Conservation (phyloP, 2,329 filamentous ascomycete genomes). For the Lecanosticta acicola region DNA sequence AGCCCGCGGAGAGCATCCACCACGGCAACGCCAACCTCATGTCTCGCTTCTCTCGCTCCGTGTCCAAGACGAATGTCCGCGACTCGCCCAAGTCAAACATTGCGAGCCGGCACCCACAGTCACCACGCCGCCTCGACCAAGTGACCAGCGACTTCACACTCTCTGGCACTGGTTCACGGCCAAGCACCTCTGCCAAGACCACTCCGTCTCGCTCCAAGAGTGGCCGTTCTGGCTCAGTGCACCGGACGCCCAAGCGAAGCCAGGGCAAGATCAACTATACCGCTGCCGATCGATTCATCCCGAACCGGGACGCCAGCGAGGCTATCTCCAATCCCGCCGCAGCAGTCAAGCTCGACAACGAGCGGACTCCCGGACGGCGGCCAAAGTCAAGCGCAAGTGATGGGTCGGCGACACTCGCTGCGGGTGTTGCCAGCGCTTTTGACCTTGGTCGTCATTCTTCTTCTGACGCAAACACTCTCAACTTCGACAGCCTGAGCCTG, state of each 20-base stretch:
- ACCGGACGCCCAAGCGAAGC: constrained; percentile 38
- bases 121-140: constrained; percentile 81
- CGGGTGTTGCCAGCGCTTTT: constrained; percentile 61
- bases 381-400: constrained; percentile 67
- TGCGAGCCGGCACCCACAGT: constrained; percentile 58
- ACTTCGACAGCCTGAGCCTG: constrained; percentile 73
- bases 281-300: constrained; percentile 84
- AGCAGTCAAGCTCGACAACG: constrained; percentile 76
- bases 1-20: constrained; percentile 63
- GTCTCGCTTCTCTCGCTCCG: constrained; percentile 67
- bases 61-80: constrained; percentile 62
- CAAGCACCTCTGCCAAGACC: constrained; percentile 40
- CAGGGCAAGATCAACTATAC: constrained; percentile 62
- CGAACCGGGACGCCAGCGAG: constrained; percentile 85
- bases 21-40: constrained; percentile 69
- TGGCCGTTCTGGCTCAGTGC: constrained; percentile 35
- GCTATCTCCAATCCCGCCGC: constrained; percentile 64
- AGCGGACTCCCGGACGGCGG: constrained; percentile 56
- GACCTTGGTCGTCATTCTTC: constrained; percentile 57
- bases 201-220: constrained; percentile 40
- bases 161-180: constrained; percentile 65
- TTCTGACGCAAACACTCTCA: constrained; percentile 58
- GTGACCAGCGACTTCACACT: constrained; percentile 90
- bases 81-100: constrained; percentile 98
- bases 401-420: constrained; percentile 67